Evolutionary conservation across 768 basidiomycete species (phyloP).

Genomic region (Lactifluus piperatus): DNA sequence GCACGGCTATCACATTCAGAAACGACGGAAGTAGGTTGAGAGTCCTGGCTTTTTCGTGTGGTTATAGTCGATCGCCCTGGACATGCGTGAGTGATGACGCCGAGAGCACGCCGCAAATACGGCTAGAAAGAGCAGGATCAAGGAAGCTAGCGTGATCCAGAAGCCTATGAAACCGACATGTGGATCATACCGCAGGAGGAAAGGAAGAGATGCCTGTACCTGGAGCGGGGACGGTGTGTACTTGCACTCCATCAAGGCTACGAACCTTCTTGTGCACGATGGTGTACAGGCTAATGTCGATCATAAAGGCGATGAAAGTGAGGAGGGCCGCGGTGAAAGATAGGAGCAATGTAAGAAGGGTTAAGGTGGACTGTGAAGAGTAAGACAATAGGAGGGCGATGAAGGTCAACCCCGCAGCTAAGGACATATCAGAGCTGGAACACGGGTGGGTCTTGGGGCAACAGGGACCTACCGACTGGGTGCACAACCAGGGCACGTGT

Average conservation of each 20-base stretch:
- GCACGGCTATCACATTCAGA: background rate
- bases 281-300: constrained; percentile 67
- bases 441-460: background rate
- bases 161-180: constrained; percentile 2
- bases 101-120: constrained; percentile 8
- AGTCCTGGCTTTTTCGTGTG: constrained; percentile 4
- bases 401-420: constrained; percentile 47
- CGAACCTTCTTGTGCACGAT: constrained; percentile 50
- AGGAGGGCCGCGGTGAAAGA: constrained; percentile 64
- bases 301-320: constrained; percentile 63
- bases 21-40: background rate
- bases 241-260: constrained; percentile 37
- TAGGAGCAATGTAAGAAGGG: constrained; percentile 36
- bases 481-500: constrained; percentile 69
- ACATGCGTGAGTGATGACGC: constrained; percentile 18
- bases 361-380: constrained; percentile 43
- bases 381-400: constrained; percentile 56
- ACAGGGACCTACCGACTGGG: constrained; percentile 47
- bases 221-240: constrained; percentile 47
- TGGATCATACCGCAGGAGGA: background rate
- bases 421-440: background rate
- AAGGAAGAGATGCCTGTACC: constrained; percentile 37
- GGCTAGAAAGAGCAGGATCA: constrained; percentile 15
- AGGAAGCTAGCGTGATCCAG: constrained; percentile 15
- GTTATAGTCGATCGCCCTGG: constrained; percentile 1